Evolutionary conservation across 768 basidiomycete genomes (phyloP), one percentile per base, ranked within the genome.

Genomic region (Flagelloscypha sp.): DNA sequence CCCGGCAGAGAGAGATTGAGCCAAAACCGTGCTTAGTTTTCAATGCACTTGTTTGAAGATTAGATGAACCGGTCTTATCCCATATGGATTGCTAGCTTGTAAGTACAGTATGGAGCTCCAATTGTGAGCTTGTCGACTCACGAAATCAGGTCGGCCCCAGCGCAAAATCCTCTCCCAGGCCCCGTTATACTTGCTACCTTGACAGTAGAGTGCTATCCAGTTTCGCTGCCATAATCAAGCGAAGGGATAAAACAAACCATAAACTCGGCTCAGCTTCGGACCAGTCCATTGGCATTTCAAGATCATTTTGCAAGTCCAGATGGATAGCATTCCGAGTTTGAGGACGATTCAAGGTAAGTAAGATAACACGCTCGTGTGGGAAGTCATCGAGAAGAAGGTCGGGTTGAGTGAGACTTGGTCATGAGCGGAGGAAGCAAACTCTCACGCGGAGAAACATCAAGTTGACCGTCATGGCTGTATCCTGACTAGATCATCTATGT

Each of bases 1-100:
- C 73, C n/a, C n/a, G n/a, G 3, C 86, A 68, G 17, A 81, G 72
- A 2, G 84, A 87, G 24, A 89, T 58, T 23, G 80, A 72, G 1
- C 71, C 86, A 53, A 88, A 87, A 5, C 85, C 84, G 41, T 80
- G 65, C n/a, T n/a, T n/a, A n/a, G n/a, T n/a, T n/a, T n/a, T n/a
- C n/a, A 47, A 70, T 65, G 83, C 84, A 85, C 37, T 81, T 85
- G 40, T 11, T 37, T 18, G 20, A n/a, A n/a, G n/a, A n/a, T n/a
- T n/a, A n/a, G n/a, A n/a, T n/a, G n/a, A n/a, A n/a, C n/a, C n/a
- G n/a, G n/a, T n/a, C n/a, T n/a, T n/a, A n/a, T n/a, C n/a, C n/a
- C n/a, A n/a, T n/a, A n/a, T n/a, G n/a, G n/a, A n/a, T 12, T 13
- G 16, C 15, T 24, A 28, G 10, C 10, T 27, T 13, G 30, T 19